Conservation (phyloP, 352 stramenopile genomes). For the Phytophthora pluvialis region DNA sequence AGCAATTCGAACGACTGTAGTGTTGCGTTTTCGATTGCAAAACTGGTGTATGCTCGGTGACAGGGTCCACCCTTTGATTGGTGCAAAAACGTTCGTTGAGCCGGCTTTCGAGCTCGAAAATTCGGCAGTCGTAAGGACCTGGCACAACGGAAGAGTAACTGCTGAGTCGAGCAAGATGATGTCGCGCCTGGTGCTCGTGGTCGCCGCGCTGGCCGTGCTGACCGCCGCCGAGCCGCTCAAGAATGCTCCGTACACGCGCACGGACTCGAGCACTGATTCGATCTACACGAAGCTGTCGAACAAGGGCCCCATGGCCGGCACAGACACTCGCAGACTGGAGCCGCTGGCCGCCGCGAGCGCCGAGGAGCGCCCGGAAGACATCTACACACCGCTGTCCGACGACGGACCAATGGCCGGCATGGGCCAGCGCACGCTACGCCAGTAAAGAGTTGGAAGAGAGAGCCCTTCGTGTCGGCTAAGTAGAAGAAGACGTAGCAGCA, state of each 20-base stretch:
- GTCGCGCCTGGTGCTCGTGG: slow-evolving; percentile 10
- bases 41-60: no score
- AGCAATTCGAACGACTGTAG: no score
- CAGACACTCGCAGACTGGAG: slow-evolving; percentile 14
- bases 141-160: slow-evolving; percentile 9
- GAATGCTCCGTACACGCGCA: slow-evolving; percentile 35
- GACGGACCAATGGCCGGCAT: slow-evolving; percentile 38
- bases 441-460: slow-evolving; percentile 12
- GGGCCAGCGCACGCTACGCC: slow-evolving; percentile 22
- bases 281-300: slow-evolving; percentile 42
- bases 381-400: slow-evolving; percentile 46
- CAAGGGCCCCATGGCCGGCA: slow-evolving; percentile 37
- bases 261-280: slow-evolving; percentile 18
- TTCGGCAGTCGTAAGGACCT: slow-evolving; percentile 8
- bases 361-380: slow-evolving; percentile 36
- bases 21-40: no score
- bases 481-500: slow-evolving; percentile 1
- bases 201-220: slow-evolving; percentile 6
- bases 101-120: neutral
- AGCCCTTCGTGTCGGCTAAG: neutral
- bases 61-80: neutral
- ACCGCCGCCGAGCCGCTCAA: slow-evolving; percentile 9
- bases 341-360: neutral
- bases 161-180: slow-evolving; percentile 16
- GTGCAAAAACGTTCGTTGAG: neutral